Evolutionary conservation across 2,329 filamentous ascomycete species (phyloP), one percentile per base, ranked within the genome.

Genomic region (Microsporum audouinii): DNA sequence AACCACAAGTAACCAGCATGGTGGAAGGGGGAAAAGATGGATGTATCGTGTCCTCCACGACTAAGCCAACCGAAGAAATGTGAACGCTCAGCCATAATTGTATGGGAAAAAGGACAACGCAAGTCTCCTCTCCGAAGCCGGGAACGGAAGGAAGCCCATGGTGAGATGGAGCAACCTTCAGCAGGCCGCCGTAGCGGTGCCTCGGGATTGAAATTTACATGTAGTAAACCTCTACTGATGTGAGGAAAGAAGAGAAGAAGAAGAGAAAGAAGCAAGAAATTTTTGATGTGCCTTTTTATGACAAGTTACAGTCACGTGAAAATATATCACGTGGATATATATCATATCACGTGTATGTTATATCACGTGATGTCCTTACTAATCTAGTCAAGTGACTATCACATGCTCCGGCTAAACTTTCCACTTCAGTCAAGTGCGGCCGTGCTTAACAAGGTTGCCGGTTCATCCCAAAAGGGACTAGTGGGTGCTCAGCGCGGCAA

Each of bases 161-260:
- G 68, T 65, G 63, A 71, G 8, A 59, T 68, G 72, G 73, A 75
- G 78, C 72, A 78, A 75, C 71, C 74, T 77, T 79, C 75, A 79
- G 77, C 74, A 72, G 75, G 75, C 77, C 75, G 73, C 73, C 62
- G 31, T 68, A 67, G 73, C 73, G 75, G 75, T 77, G 75, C 76
- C 76, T 71, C 74, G 71, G 71, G 74, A 68, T 66, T 69, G 71
- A 72, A 76, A 77, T 77, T 76, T 74, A 77, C 75, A 74, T 73
- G 71, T 71, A 73, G 75, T 77, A 78, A 77, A 78, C 76, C 76
- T 72, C 76, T 78, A 78, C 76, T 78, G 76, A 78, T 78, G 76
- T 78, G 70, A 67, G 70, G 70, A 73, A 68, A 62, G 68, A 72
- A 73, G 72, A 72, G 73, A 70, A 66, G 67, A 71, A 68, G 65